phyloP scores from a whole-genome alignment of 2,329 filamentous ascomycete species.

The Paraconiothyrium sp. region DNA sequence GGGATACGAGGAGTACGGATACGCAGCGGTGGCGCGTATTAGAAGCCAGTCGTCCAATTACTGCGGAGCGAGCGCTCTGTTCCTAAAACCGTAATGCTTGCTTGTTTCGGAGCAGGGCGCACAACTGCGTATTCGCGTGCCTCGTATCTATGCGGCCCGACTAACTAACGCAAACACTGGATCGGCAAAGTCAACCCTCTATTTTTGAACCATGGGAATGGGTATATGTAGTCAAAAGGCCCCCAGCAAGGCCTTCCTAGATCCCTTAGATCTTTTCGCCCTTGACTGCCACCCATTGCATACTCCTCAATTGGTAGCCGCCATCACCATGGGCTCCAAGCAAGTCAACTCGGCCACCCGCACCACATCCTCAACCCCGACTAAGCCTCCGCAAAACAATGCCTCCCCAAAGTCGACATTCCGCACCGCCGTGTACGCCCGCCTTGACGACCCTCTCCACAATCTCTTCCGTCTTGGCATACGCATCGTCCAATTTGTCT shows the following conservation, averaged over 20 bases:
- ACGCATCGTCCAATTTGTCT: conserved; percentile 33
- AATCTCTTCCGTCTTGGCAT: conserved; percentile 33
- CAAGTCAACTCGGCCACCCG: background rate
- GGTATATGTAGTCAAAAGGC: background rate
- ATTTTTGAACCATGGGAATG: background rate
- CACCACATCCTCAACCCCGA: background rate
- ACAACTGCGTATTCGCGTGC: conserved; percentile 5
- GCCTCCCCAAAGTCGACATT: conserved; percentile 28
- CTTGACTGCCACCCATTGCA: background rate
- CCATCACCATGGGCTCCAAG: background rate
- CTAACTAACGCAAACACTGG: background rate
- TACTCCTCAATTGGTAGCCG: background rate
- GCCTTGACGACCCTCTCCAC: conserved; percentile 29
- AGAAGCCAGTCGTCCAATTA: background rate
- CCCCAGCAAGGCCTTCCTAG: background rate
- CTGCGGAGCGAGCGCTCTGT: conserved; percentile 10
- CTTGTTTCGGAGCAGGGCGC: conserved; percentile 4
- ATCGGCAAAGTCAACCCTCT: background rate
- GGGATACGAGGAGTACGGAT: conserved; percentile 12
- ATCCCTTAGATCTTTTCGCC: background rate
- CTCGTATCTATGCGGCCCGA: conserved; percentile 8
- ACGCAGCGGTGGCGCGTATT: conserved; percentile 12
- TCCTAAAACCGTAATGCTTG: conserved; percentile 5
- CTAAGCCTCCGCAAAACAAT: conserved; percentile 11
- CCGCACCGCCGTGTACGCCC: conserved; percentile 29